A percentile compares a stretch with the other conserved stretches of the same genome.
These are phyloP conservation scores for Elasticomyces elasticus DNA, from an alignment of 495 filamentous ascomycete genomes.

Conservation along the genomic window DNA sequence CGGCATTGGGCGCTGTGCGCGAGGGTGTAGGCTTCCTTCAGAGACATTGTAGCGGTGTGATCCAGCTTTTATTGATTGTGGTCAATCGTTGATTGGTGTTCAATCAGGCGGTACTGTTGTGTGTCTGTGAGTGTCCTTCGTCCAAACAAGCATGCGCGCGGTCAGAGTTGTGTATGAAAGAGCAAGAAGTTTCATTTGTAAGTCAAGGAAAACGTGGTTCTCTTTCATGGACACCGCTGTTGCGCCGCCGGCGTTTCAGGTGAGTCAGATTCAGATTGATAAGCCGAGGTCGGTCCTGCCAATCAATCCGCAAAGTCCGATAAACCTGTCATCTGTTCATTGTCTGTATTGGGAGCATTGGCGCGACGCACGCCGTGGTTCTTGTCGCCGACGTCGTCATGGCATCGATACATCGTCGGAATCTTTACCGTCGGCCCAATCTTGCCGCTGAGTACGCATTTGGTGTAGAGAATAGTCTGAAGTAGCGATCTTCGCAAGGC, in stretches of 20 bases:
- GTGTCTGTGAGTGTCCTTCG: background rate
- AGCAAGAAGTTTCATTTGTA: background rate
- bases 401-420: background rate
- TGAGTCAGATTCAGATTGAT: background rate
- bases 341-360: background rate
- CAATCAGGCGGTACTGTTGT: background rate
- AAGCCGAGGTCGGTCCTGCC: background rate
- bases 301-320: background rate
- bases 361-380: background rate
- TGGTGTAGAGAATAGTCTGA: too few relatives aligned
- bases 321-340: background rate
- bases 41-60: constrained; percentile 15
- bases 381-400: background rate
- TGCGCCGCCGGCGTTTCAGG: background rate
- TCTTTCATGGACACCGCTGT: background rate
- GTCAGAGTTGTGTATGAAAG: background rate
- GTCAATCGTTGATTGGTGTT: background rate
- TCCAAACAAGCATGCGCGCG: background rate
- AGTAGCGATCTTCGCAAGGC: too few relatives aligned
- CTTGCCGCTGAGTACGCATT: too few relatives aligned
- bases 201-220: background rate
- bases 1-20: constrained; percentile 24
- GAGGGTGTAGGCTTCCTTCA: constrained; percentile 21
- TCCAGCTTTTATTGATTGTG: background rate
- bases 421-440: background rate